Conservation (phyloP, 768 basidiomycete genomes). For the Lentinus brumalis region DNA sequence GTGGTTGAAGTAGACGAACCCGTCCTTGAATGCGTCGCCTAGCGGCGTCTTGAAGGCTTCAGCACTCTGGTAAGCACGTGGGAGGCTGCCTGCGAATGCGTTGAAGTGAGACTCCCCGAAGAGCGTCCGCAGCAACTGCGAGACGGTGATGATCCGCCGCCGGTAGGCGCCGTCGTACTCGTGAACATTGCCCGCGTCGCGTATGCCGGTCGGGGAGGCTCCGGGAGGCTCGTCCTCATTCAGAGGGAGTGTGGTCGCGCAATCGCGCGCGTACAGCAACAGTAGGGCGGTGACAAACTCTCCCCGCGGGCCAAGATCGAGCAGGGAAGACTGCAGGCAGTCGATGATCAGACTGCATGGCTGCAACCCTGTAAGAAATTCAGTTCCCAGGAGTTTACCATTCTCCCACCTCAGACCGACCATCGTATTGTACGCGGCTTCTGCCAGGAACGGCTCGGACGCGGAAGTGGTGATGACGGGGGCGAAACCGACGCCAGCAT, state of each 20-base stretch:
- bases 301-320: conserved; percentile 28
- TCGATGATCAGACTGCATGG: background rate
- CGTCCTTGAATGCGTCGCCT: conserved; percentile 21
- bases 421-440: conserved; percentile 29
- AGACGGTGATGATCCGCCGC: conserved; percentile 7
- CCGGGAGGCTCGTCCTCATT: background rate
- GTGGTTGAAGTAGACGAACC: conserved; percentile 34
- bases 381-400: background rate
- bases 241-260: conserved; percentile 13
- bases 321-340: conserved; percentile 1
- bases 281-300: conserved; percentile 25
- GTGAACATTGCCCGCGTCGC: too few species aligned
- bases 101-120: background rate
- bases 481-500: conserved; percentile 21
- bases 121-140: conserved; percentile 19
- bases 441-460: conserved; percentile 34
- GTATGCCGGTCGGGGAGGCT: background rate
- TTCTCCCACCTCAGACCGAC: background rate
- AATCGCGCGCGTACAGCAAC: conserved; percentile 28
- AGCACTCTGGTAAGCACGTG: background rate
- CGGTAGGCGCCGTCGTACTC: background rate
- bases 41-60: conserved; percentile 3
- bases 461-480: conserved; percentile 25
- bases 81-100: background rate
- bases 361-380: conserved; percentile 9